Conservation (phyloP, 192 early-diverging fungal genomes). For the Lunasporangiospora selenospora region DNA sequence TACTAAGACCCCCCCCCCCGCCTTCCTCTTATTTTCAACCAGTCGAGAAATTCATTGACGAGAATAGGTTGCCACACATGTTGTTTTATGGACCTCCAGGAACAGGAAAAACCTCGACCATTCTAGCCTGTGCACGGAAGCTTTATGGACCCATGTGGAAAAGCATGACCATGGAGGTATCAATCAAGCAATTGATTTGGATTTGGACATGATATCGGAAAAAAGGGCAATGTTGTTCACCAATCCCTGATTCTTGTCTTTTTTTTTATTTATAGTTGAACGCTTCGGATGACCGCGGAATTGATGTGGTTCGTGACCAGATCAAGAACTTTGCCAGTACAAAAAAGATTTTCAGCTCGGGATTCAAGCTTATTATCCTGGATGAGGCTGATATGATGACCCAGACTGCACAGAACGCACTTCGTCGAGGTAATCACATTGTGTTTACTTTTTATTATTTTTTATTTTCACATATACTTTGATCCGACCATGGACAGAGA, state of each 20-base stretch:
- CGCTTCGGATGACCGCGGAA: conserved; percentile 98
- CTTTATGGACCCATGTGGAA: conserved; percentile 85
- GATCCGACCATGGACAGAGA: too few relatives aligned
- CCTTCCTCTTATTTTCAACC: too few relatives aligned
- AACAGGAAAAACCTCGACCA: conserved; percentile 96
- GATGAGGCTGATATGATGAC: conserved; percentile 99
- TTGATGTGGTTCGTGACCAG: conserved; percentile 97
- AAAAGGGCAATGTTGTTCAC: background rate
- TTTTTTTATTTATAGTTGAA: conserved; percentile 71
- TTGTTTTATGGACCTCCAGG: conserved; percentile 99
- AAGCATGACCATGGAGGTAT: conserved; percentile 93
- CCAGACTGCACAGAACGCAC: conserved; percentile 85
- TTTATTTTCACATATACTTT: too few relatives aligned
- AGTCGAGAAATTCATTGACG: conserved; percentile 91
- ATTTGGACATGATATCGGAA: too few relatives aligned
- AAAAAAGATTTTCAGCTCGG: conserved; percentile 89
- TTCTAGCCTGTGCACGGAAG: conserved; percentile 90
- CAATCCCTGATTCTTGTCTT: background rate
- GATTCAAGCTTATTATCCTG: conserved; percentile 96
- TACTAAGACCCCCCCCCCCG: too few relatives aligned
- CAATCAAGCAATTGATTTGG: background rate
- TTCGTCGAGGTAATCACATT: conserved; percentile 76
- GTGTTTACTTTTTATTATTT: background rate
- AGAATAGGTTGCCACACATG: conserved; percentile 92
- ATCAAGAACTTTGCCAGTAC: conserved; percentile 99